A percentile compares a stretch with the other conserved stretches of the same genome.
These are phyloP conservation scores for Brasilioporus rufonigricans DNA, from an alignment of 768 basidiomycete species.

Conservation along the genomic window DNA sequence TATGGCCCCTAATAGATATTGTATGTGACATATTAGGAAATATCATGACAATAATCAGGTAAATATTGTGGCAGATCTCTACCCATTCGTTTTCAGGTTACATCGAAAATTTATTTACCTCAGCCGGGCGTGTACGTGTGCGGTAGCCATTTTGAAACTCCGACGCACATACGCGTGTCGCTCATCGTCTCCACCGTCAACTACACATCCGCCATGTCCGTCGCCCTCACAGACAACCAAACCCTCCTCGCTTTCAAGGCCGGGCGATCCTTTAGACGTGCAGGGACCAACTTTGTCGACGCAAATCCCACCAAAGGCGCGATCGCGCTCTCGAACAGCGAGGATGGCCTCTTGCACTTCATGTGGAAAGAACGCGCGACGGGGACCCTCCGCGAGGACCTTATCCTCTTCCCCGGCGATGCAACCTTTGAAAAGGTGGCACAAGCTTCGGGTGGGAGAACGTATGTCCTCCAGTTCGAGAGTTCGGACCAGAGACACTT, in stretches of 20 bases:
- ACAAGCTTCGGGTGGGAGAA: conserved; percentile 63
- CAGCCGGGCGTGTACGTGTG: no score
- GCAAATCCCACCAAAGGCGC: conserved; percentile 71
- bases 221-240: conserved; percentile 26
- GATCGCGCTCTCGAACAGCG: conserved; percentile 61
- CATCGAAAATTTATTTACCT: no score
- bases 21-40: no score
- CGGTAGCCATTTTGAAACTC: conserved; percentile 17
- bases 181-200: neutral
- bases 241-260: conserved; percentile 57
- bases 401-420: conserved; percentile 86
- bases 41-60: no score
- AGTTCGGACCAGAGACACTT: conserved; percentile 89
- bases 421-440: conserved; percentile 76
- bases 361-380: conserved; percentile 75
- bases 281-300: conserved; percentile 65
- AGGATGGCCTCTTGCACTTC: conserved; percentile 77
- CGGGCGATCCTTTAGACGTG: conserved; percentile 71
- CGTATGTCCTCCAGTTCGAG: conserved; percentile 88
- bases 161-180: conserved; percentile 18
- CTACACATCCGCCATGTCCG: conserved; percentile 16
- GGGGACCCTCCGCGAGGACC: conserved; percentile 65
- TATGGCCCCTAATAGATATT: no score
- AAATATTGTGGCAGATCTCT: no score
- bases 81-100: no score